Conservation (phyloP, 306 rosid genomes). For the Calophaca sinica region DNA sequence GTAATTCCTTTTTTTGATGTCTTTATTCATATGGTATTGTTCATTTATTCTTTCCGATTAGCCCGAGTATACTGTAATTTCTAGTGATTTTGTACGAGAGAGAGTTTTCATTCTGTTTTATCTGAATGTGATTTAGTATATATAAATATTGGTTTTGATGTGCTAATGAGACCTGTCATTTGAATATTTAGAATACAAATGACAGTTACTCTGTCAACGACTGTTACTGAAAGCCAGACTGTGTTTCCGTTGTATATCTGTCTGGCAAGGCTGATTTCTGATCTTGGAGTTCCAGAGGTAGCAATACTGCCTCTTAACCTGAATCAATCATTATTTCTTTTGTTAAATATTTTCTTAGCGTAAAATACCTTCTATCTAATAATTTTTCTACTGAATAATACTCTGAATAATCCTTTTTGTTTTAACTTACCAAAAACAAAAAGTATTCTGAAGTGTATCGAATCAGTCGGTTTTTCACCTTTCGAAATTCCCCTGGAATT, state of each 20-base stretch:
- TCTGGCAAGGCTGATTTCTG: constrained; percentile 77
- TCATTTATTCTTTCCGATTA: neutral
- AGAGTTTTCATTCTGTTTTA: neutral
- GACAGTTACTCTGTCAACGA: constrained; percentile 64
- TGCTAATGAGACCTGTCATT: constrained; percentile 43
- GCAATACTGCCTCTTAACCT: constrained; percentile 28
- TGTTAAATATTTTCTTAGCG: neutral
- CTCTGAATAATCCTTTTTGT: neutral
- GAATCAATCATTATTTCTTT: constrained; percentile 1
- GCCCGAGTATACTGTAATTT: constrained; percentile 27
- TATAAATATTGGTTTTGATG: constrained; percentile 20
- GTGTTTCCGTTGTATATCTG: constrained; percentile 71
- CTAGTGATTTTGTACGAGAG: neutral
- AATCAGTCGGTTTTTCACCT: constrained; percentile 69
- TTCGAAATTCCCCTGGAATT: constrained; percentile 54
- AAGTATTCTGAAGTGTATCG: constrained; percentile 73
- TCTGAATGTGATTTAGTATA: neutral
- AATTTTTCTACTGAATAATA: neutral
- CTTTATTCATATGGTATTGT: neutral
- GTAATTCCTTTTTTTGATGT: constrained; percentile 8
- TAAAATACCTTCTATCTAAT: constrained; percentile 28
- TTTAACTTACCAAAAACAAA: constrained; percentile 21
- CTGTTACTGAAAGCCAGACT: constrained; percentile 54
- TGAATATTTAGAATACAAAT: constrained; percentile 74
- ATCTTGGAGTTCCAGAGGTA: constrained; percentile 69